These are phyloP conservation scores for Quercus parvula DNA, from an alignment of 306 rosid genomes.

Conservation along the genomic window DNA sequence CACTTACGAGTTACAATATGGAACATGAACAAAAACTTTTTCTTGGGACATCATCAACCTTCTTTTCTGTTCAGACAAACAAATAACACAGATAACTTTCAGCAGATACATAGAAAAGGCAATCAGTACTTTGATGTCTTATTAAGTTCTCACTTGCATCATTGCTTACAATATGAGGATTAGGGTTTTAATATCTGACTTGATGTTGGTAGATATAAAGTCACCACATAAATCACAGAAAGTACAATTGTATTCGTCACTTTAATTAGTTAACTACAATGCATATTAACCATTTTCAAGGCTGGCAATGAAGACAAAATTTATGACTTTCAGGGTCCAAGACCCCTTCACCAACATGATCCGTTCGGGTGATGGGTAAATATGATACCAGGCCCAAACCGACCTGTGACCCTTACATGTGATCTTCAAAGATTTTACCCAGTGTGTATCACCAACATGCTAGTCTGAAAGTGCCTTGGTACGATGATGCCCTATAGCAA, in stretches of 20 bases:
- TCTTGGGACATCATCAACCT: constrained; percentile 65
- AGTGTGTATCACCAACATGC: not conserved
- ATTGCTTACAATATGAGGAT: not conserved
- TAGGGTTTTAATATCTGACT: not conserved
- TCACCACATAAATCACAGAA: too few relatives aligned
- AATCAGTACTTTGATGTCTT: not conserved
- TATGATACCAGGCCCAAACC: too few relatives aligned
- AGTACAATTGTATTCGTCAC: too few relatives aligned
- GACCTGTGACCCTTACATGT: not conserved
- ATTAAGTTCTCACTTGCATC: not conserved
- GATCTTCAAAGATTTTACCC: not conserved
- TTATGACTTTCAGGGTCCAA: too few relatives aligned
- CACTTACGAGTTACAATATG: constrained; percentile 71
- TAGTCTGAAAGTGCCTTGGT: not conserved
- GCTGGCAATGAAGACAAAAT: too few relatives aligned
- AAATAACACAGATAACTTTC: constrained; percentile 1
- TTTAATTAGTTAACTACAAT: too few relatives aligned
- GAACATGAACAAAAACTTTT: constrained; percentile 74
- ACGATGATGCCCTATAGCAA: too few relatives aligned
- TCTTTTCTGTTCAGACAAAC: constrained; percentile 59
- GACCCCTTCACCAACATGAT: too few relatives aligned
- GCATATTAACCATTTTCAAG: too few relatives aligned
- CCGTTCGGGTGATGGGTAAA: too few relatives aligned
- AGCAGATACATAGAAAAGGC: not conserved
- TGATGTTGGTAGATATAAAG: not conserved